phyloP scores from a whole-genome alignment of 2,329 filamentous ascomycete genomes.

The Trichoderma brevicompactum region DNA sequence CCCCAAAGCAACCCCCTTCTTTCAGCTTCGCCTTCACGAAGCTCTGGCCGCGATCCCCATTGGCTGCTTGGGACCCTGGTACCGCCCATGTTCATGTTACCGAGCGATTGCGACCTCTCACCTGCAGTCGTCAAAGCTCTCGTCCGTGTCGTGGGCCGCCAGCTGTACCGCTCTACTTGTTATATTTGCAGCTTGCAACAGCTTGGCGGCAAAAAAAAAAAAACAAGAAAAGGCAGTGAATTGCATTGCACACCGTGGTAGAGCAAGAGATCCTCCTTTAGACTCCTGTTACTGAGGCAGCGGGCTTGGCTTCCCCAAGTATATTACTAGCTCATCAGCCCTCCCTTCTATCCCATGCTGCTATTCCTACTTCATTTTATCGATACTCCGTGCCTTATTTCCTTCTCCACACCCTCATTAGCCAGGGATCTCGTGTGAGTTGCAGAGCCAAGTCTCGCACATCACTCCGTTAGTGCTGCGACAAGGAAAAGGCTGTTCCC shows the following conservation, averaged over 20 bases:
- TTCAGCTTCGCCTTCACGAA: constrained; percentile 22
- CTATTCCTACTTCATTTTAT: constrained; percentile 22
- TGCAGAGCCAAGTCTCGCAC: constrained; percentile 2
- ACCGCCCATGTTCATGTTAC: constrained; percentile 19
- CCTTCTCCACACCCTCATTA: constrained; percentile 27
- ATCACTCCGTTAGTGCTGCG: constrained; percentile 21
- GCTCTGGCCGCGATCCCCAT: constrained; percentile 5
- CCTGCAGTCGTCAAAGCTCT: constrained; percentile 15
- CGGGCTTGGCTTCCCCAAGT: neutral
- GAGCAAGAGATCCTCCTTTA: neutral
- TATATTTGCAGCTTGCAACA: neutral
- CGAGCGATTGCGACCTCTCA: constrained; percentile 14
- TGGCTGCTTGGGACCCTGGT: constrained; percentile 5
- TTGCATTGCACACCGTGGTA: neutral
- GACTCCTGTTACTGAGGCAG: constrained; percentile 7
- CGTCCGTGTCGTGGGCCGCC: constrained; percentile 9
- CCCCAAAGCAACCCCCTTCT: constrained; percentile 15
- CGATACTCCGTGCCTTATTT: constrained; percentile 28
- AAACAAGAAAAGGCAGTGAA: neutral
- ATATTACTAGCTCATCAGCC: constrained; percentile 12
- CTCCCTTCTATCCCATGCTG: constrained; percentile 8
- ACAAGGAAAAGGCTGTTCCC: constrained; percentile 17
- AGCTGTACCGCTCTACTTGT: neutral
- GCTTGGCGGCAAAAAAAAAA: neutral
- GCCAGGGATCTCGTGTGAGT: constrained; percentile 16